Base-by-base conservation (phyloP, 306 rosid species). In the Medicago truncatula region DNA sequence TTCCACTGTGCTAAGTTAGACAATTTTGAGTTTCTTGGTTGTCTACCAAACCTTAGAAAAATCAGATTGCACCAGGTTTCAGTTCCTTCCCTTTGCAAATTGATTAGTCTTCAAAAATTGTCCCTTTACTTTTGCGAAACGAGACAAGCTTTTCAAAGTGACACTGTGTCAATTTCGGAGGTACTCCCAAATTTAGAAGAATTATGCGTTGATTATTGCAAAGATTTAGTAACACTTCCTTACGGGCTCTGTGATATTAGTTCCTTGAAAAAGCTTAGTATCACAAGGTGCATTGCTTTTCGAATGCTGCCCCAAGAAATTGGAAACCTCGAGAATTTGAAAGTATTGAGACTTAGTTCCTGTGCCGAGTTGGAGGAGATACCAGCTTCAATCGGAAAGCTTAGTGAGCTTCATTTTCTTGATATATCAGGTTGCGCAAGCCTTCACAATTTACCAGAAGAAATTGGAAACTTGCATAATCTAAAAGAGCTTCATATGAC, bases 51-150 rank as follows among this genome's bases (percentile, higher is more conserved):
- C 25, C 73, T 90, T 54, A 83, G 77, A 78, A 80, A 82, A 82
- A 78, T 88, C 41, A 75, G 87, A 65, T 60, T 88, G 14, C 85
- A 85, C 69, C 71, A 77, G 72, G 54, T 77, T 66, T 77, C 79
- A 38, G 81, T 82, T 72, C 85, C 82, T 65, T 57, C 49, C 72
- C 68, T 76, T 14, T 50, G 67, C 82, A 36, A 7, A 10, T 49
- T 72, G 72, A 21, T 0, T 1, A 82, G 50, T 59, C 47, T 82
- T 67, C 56, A 13, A 14, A 82, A 82, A 25, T 6, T 82, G 70
- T 82, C 85, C 25, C 59, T 82, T 31, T 75, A 77, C 46, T 72
- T 65, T 81, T 82, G 85, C 62, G 17, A 60, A 20, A 47, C 58
- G 3, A 39, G 36, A 20, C 76, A 14, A 6, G 71, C 59, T 54